Percentiles rank a stretch among this genome's conserved stretches.
These are phyloP conservation scores for Pelargonium fulgidum DNA, from an alignment of 441 rosid genomes.

Conservation along the genomic window DNA sequence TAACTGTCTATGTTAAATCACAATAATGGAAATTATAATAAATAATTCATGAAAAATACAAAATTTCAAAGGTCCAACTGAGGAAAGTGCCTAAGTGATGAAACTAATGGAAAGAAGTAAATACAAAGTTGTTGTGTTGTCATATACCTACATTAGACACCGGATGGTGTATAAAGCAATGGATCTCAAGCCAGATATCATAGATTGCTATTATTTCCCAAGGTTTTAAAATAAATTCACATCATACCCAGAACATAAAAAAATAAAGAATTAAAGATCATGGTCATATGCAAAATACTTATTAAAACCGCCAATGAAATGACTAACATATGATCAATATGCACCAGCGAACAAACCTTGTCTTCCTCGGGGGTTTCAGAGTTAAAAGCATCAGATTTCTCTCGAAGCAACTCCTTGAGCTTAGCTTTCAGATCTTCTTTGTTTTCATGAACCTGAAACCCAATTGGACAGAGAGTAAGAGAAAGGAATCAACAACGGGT, in stretches of 20 bases:
- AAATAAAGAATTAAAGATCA: background rate
- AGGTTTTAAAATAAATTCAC: background rate
- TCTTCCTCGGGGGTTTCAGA: constrained; percentile 56
- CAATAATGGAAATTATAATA: no score
- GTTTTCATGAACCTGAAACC: constrained; percentile 52
- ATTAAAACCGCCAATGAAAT: background rate
- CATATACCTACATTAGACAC: no score
- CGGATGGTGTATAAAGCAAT: no score
- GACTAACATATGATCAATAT: constrained; percentile 2
- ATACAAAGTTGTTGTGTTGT: no score
- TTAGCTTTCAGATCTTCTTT: constrained; percentile 69
- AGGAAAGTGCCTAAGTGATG: no score
- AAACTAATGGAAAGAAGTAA: no score
- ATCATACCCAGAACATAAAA: background rate
- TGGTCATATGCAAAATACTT: background rate
- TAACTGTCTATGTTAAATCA: background rate
- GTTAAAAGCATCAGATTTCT: constrained; percentile 67
- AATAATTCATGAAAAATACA: no score
- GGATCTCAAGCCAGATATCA: background rate
- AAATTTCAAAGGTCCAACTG: no score
- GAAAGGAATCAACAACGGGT: background rate
- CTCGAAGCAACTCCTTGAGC: constrained; percentile 67
- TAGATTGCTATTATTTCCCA: background rate
- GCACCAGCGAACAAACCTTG: constrained; percentile 43
- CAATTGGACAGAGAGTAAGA: background rate